A percentile compares a stretch with the other conserved stretches of the same genome.
Conservation (phyloP, 2,329 filamentous ascomycete species). For the Colletotrichum sp. region DNA sequence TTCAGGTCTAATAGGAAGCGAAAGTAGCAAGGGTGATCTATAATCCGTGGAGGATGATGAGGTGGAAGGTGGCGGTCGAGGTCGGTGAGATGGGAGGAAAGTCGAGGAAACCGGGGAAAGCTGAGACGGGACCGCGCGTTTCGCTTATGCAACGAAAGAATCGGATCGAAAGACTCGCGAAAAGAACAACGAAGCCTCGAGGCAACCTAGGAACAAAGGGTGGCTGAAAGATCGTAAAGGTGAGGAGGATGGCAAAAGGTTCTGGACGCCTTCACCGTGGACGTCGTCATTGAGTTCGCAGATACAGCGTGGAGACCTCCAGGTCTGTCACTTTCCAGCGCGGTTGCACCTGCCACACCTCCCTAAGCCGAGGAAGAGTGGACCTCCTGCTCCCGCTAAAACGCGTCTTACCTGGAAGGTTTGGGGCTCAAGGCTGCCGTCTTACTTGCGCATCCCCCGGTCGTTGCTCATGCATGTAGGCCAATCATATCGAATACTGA, state of each 20-base stretch:
- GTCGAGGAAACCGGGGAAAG: background rate
- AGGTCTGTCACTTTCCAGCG: background rate
- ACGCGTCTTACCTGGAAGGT: background rate
- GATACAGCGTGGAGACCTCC: background rate
- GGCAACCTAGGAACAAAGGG: background rate
- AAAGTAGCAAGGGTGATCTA: background rate
- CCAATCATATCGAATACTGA: background rate
- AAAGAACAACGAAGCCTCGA: background rate
- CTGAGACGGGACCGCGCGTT: slow-evolving; percentile 2
- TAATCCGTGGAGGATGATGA: background rate
- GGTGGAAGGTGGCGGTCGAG: slow-evolving; percentile 3
- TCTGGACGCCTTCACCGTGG: background rate
- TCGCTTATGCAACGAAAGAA: slow-evolving; percentile 1
- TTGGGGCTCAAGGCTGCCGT: background rate
- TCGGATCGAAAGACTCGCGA: background rate
- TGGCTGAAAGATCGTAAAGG: background rate
- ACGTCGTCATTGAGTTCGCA: background rate
- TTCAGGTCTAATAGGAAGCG: background rate
- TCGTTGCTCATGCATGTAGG: background rate
- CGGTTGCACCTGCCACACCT: background rate
- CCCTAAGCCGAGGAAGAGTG: background rate
- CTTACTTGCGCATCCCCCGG: background rate
- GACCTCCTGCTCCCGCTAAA: background rate
- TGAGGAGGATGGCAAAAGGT: background rate
- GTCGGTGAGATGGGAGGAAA: background rate